Percentiles rank a stretch among this genome's conserved stretches.
Evolutionary conservation across 495 filamentous ascomycete species (phyloP).

Genomic region (Tuber brumale): DNA sequence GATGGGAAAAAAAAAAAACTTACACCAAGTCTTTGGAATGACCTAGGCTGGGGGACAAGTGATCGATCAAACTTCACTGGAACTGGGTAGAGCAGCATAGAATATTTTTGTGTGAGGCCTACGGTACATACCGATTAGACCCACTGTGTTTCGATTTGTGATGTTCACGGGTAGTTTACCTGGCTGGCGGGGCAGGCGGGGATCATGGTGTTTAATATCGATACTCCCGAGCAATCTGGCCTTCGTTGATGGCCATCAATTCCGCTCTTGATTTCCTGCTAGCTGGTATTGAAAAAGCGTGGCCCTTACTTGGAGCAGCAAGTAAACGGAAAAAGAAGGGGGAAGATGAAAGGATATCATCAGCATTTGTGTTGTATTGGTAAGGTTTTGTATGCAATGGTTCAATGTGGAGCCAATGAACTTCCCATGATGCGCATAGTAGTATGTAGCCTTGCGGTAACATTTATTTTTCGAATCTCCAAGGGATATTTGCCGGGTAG

Average conservation of each 20-base stretch:
- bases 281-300: not conserved
- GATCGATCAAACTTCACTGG: not conserved
- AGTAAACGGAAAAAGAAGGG: not conserved
- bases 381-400: not conserved
- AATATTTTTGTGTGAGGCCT: not conserved
- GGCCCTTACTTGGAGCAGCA: not conserved
- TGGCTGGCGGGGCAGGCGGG: conserved; percentile 43
- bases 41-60: not conserved
- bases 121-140: not conserved
- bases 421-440: not conserved
- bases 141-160: not conserved
- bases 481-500: not conserved
- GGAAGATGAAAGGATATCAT: not conserved
- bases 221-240: not conserved
- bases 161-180: conserved; percentile 29
- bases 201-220: conserved; percentile 14
- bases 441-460: conserved; percentile 2
- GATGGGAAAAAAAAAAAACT: not conserved
- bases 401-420: not conserved
- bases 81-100: not conserved
- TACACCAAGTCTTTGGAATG: not conserved
- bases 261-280: not conserved
- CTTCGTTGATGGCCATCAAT: not conserved
- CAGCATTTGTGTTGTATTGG: not conserved
- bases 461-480: conserved; percentile 3